phyloP scores from a whole-genome alignment of 371 early-diverging fungal genomes.

The Aphelidium insulamus region DNA sequence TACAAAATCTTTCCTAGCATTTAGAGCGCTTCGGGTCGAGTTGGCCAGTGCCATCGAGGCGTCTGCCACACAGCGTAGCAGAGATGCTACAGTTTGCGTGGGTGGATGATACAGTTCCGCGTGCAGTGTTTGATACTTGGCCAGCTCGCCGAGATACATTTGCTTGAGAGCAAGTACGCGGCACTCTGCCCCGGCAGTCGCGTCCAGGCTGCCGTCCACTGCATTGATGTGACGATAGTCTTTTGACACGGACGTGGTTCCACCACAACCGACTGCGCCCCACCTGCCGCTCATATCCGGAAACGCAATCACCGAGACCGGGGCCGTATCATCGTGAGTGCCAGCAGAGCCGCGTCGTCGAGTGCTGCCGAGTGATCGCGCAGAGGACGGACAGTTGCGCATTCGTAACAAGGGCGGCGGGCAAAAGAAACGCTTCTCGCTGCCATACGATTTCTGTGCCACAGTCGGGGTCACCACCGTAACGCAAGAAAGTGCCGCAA shows the following conservation, averaged over 20 bases:
- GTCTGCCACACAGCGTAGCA: background rate
- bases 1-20: conserved; percentile 14
- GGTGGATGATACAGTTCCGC: no score
- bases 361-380: background rate
- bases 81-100: conserved; percentile 6
- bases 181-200: no score
- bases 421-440: conserved; percentile 60
- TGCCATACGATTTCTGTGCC: conserved; percentile 73
- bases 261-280: conserved; percentile 7
- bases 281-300: conserved; percentile 8
- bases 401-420: conserved; percentile 53
- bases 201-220: no score
- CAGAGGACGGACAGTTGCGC: conserved; percentile 8
- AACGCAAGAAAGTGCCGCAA: no score
- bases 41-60: background rate
- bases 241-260: no score
- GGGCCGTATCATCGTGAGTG: conserved; percentile 17
- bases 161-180: no score
- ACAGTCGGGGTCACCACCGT: no score
- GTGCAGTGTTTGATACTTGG: no score
- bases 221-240: conserved; percentile 9
- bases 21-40: background rate
- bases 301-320: conserved; percentile 36
- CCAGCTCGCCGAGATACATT: no score
- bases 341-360: conserved; percentile 16